Evolutionary conservation across 352 stramenopile genomes (phyloP), one percentile per base, ranked within the genome.

Genomic region (Pythium diclinum): DNA sequence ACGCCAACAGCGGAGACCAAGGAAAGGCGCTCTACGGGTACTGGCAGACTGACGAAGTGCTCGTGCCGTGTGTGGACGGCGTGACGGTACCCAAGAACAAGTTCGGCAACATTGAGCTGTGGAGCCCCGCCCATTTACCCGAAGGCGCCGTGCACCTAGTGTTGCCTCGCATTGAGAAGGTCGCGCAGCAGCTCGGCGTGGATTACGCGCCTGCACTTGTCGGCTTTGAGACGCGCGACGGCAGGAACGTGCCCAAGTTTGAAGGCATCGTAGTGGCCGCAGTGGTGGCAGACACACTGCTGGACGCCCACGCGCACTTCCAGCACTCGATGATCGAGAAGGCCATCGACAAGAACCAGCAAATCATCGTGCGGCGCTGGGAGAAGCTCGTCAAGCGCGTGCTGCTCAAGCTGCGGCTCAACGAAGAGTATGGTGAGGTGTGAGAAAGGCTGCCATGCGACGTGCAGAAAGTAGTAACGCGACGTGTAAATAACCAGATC

Each of bases 101-200:
- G 69, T 94, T 91, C 63, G 87, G 88, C 17, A 96, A 96, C 68
- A 80, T 94, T 51, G 88, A 96, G 57, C 62, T 96, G 47, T 96
- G 87, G 87, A 95, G 85, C 63, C 56, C 74, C 2, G 79, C 74
- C 0, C 82, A 92, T 69, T 59, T 93, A 2, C 87, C 88, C 7
- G 56, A 52, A 11, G 79, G 75, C 7, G 78, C 72, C 7, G 72
- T 88, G 21, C 88, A 95, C 33, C 56, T 95, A 28, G 75, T 70
- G 25, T 53, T 94, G 25, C 77, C 77, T 23, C 80, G 79, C 25
- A 90, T 92, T 34, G 80, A 87, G 7, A 62, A 73, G 32, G 76
- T 94, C 6, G 87, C 83, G 1, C 62, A 77, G 60, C 68, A 89
- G 11, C 69, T 96, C 21, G 87, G 85, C 8, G 67, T 96, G 21